Percentiles rank a stretch among this genome's conserved stretches.
These are phyloP conservation scores for Maudiozyma turicensis DNA, from an alignment of 805 yeast species.

Conservation along the genomic window DNA sequence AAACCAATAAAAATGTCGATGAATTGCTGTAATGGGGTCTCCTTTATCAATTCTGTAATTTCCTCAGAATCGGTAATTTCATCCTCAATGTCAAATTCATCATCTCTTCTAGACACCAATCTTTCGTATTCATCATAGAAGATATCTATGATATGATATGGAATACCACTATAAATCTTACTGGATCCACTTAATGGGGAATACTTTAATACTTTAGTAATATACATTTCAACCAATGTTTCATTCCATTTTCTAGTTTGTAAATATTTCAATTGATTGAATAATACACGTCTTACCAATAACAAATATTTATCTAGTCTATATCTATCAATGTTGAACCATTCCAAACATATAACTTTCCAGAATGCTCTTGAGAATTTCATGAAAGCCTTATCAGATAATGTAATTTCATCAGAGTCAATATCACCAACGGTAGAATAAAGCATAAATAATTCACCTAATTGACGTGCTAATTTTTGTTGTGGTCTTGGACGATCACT, in stretches of 20 bases:
- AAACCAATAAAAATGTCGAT: constrained; percentile 53
- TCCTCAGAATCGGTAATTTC: constrained; percentile 32
- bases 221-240: constrained; percentile 36
- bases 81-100: constrained; percentile 39
- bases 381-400: constrained; percentile 31
- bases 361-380: constrained; percentile 69
- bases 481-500: constrained; percentile 90
- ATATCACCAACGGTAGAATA: constrained; percentile 27
- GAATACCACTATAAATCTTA: constrained; percentile 61
- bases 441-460: constrained; percentile 41
- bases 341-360: constrained; percentile 67
- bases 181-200: constrained; percentile 49
- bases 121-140: constrained; percentile 75
- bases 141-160: constrained; percentile 79
- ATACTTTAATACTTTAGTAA: constrained; percentile 33
- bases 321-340: constrained; percentile 74
- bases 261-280: constrained; percentile 53
- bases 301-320: constrained; percentile 81
- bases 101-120: constrained; percentile 41
- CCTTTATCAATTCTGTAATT: constrained; percentile 27
- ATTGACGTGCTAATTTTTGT: constrained; percentile 64
- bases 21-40: constrained; percentile 45
- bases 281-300: constrained; percentile 66
- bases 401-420: constrained; percentile 7
- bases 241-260: constrained; percentile 45